Conservation (phyloP, 1,139 yeast species). For the Candida anutae region DNA sequence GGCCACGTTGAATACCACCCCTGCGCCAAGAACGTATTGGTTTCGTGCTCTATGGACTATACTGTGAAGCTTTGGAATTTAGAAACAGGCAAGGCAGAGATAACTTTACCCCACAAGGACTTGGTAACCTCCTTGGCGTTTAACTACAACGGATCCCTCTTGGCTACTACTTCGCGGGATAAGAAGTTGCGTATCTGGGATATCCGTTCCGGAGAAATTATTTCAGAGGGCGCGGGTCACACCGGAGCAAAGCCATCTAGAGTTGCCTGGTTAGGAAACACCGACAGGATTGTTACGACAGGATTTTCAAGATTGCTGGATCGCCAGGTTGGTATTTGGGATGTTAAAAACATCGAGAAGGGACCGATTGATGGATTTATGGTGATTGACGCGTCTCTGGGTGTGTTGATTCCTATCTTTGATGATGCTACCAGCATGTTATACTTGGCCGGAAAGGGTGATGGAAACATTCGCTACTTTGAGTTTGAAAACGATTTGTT, state of each 20-base stretch:
- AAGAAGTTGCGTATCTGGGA: slow-evolving; percentile 90
- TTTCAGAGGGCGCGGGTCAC: slow-evolving; percentile 86
- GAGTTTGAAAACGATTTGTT: slow-evolving; percentile 81
- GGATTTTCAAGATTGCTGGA: slow-evolving; percentile 91
- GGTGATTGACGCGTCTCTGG: slow-evolving; percentile 83
- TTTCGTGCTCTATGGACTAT: slow-evolving; percentile 85
- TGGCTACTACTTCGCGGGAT: slow-evolving; percentile 92
- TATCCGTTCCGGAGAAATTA: slow-evolving; percentile 59
- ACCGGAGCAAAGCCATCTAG: slow-evolving; percentile 88
- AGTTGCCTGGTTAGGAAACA: slow-evolving; percentile 82
- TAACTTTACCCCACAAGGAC: slow-evolving; percentile 79
- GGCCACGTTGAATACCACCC: slow-evolving; percentile 94
- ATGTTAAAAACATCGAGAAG: slow-evolving; percentile 56
- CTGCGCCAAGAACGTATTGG: slow-evolving; percentile 75
- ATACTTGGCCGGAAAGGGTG: slow-evolving; percentile 95
- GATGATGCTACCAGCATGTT: slow-evolving; percentile 76
- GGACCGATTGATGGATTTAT: slow-evolving; percentile 90
- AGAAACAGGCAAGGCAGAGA: slow-evolving; percentile 61
- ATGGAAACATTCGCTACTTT: slow-evolving; percentile 90
- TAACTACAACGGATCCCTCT: slow-evolving; percentile 77
- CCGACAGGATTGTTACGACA: slow-evolving; percentile 84
- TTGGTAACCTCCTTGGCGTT: slow-evolving; percentile 85
- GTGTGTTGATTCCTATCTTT: slow-evolving; percentile 84
- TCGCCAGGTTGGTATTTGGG: slow-evolving; percentile 95
- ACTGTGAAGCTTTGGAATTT: slow-evolving; percentile 88